Evolutionary conservation across 2,329 filamentous ascomycete genomes (phyloP).

Genomic region (Herpomyces periplanetae): DNA sequence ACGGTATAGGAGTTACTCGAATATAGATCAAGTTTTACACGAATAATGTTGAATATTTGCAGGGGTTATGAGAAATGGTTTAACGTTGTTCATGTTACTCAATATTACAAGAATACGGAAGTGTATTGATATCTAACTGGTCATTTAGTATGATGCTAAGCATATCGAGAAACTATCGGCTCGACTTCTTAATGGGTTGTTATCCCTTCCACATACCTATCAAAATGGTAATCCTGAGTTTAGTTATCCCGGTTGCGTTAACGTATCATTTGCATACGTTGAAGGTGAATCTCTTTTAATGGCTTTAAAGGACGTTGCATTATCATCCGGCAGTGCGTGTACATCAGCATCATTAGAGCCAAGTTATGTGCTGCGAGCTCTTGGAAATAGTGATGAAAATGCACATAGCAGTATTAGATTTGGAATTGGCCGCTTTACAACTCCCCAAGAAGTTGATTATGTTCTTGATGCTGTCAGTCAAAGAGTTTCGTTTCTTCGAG

Average conservation of each 20-base stretch:
- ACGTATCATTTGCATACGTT: constrained; percentile 91
- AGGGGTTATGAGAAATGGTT: too few relatives aligned
- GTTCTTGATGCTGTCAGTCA: constrained; percentile 74
- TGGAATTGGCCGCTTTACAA: constrained; percentile 85
- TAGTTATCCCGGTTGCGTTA: constrained; percentile 87
- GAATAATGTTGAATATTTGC: too few relatives aligned
- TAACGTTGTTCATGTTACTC: too few relatives aligned
- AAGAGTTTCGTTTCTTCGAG: constrained; percentile 60
- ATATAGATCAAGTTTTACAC: too few relatives aligned
- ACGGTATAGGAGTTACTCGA: too few relatives aligned
- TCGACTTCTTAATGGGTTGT: constrained; percentile 36
- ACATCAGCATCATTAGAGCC: constrained; percentile 87
- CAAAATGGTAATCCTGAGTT: constrained; percentile 48
- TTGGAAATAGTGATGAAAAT: constrained; percentile 85
- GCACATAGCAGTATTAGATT: constrained; percentile 94
- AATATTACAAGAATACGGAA: too few relatives aligned
- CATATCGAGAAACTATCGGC: constrained; percentile 49
- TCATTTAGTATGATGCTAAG: constrained; percentile 48
- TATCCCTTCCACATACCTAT: constrained; percentile 59
- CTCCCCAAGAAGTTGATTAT: constrained; percentile 78
- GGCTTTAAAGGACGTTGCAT: constrained; percentile 86
- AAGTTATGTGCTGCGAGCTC: constrained; percentile 66
- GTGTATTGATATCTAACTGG: too few relatives aligned
- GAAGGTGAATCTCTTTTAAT: constrained; percentile 92
- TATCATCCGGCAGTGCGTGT: constrained; percentile 84